A percentile compares a stretch with the other conserved stretches of the same genome.
These are phyloP conservation scores for Daldinia decipiens DNA, from an alignment of 495 filamentous ascomycete genomes.

Conservation along the genomic window DNA sequence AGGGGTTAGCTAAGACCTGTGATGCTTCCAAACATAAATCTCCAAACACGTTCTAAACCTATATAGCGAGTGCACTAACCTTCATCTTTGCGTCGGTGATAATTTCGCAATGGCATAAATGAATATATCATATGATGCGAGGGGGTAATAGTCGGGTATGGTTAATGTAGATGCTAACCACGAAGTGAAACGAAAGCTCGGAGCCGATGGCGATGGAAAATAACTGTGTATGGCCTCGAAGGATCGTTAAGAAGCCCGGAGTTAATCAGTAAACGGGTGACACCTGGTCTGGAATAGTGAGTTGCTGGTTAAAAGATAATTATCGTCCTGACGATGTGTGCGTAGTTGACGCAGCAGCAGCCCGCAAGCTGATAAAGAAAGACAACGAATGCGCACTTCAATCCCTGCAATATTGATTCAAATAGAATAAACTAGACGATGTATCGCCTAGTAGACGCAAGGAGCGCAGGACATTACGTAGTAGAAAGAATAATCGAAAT, in stretches of 20 bases:
- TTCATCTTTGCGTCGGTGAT: conserved; percentile 52
- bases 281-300: conserved; percentile 20
- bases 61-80: conserved; percentile 34
- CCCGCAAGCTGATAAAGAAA: conserved; percentile 28
- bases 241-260: conserved; percentile 2
- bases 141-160: conserved; percentile 5
- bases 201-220: background rate
- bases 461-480: conserved; percentile 32
- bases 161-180: conserved; percentile 3
- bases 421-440: conserved; percentile 37
- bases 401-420: conserved; percentile 19
- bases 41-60: background rate
- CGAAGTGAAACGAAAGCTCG: conserved; percentile 1
- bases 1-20: conserved; percentile 16
- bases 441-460: conserved; percentile 36
- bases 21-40: background rate
- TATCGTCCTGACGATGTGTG: conserved; percentile 36
- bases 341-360: conserved; percentile 3
- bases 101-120: conserved; percentile 20
- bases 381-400: conserved; percentile 13
- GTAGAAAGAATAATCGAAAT: conserved; percentile 8
- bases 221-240: conserved; percentile 7
- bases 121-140: conserved; percentile 28
- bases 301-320: conserved; percentile 8
- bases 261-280: background rate